Evolutionary conservation across 352 stramenopile genomes (phyloP), one percentile per base, ranked within the genome.

Genomic region (Saprolegnia diclina): DNA sequence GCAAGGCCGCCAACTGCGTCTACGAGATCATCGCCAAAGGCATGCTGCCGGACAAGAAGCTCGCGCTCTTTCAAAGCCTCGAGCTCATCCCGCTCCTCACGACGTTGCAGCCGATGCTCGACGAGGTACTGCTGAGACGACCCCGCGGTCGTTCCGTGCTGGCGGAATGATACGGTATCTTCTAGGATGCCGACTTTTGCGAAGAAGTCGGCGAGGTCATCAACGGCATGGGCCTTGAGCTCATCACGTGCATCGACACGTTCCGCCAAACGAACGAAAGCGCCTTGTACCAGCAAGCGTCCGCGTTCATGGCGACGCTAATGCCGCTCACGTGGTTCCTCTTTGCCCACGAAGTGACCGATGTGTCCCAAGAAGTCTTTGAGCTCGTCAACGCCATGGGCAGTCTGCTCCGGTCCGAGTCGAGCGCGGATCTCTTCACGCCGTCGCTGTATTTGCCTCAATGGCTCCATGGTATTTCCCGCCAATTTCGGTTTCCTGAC

Each of bases 21-120:
- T 89, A 91, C 55, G 85, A 93, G 72, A 77, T 95, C 48, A 78
- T 95, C 46, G 82, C 89, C 73, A 95, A 95, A 67, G 88, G 88
- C 4, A 95, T 95, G 88, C 80, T 77, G 0, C 74, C 81, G 0
- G 79, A 92, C 46, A 94, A 93, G 73, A 94, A 92, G 71, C 63
- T 95, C 56, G 80, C 79, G n/a, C 73, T 95, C 40, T 73, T 93
- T 64, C 73, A 79, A 57, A 80, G 89, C 64, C 69, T 93, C 16
- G 79, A 92, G 35, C 73, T 95, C 16, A 65, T 90, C 1, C 78
- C 88, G 14, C 71, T 91, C 24, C 50, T 94, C 0, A 73, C 79
- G 1, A 38, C 73, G 22, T 69, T 94, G 42, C 63, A 69, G 40
- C 78, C 83, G 22, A 83, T 89, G 62, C 78, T 84, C 32, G 78